Percentiles rank a stretch among this genome's conserved stretches.
Evolutionary conservation across 257 asterid genomes (phyloP).

Genomic region (Oldenlandia corymbosa): DNA sequence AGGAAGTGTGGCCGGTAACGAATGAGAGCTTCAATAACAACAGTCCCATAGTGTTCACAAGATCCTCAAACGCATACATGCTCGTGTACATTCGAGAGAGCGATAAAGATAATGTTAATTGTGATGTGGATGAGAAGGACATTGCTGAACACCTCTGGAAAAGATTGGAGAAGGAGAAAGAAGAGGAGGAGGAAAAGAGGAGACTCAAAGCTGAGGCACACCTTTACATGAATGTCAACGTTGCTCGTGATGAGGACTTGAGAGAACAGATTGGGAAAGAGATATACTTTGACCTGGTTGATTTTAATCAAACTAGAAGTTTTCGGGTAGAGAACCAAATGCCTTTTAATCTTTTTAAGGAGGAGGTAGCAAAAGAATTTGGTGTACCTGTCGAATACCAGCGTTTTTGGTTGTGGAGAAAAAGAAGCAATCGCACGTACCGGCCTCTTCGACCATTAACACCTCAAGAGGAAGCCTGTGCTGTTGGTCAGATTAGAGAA

Average conservation of each 20-base stretch:
- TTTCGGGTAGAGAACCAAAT: constrained; percentile 87
- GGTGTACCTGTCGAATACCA: constrained; percentile 81
- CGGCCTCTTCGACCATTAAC: constrained; percentile 94
- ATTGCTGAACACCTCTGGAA: constrained; percentile 95
- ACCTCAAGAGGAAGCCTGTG: constrained; percentile 74
- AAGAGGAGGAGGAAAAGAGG: constrained; percentile 92
- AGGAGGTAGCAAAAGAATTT: constrained; percentile 83
- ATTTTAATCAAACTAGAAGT: constrained; percentile 87
- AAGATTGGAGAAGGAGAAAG: constrained; percentile 95
- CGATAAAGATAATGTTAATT: constrained; percentile 91
- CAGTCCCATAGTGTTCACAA: constrained; percentile 87
- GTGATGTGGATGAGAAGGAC: constrained; percentile 98
- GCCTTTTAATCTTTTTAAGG: constrained; percentile 85
- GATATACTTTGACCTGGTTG: constrained; percentile 87
- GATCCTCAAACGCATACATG: constrained; percentile 98
- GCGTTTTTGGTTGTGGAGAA: constrained; percentile 98
- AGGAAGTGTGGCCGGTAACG: constrained; percentile 95
- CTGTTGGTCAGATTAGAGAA: constrained; percentile 94
- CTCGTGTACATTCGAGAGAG: constrained; percentile 95
- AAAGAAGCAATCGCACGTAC: constrained; percentile 86
- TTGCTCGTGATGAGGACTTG: constrained; percentile 94
- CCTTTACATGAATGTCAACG: constrained; percentile 92
- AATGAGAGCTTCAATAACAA: constrained; percentile 97
- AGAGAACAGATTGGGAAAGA: constrained; percentile 90
- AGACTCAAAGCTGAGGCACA: constrained; percentile 92